Evolutionary conservation across 2,329 filamentous ascomycete genomes (phyloP).

Genomic region (Calonectria honghensis): DNA sequence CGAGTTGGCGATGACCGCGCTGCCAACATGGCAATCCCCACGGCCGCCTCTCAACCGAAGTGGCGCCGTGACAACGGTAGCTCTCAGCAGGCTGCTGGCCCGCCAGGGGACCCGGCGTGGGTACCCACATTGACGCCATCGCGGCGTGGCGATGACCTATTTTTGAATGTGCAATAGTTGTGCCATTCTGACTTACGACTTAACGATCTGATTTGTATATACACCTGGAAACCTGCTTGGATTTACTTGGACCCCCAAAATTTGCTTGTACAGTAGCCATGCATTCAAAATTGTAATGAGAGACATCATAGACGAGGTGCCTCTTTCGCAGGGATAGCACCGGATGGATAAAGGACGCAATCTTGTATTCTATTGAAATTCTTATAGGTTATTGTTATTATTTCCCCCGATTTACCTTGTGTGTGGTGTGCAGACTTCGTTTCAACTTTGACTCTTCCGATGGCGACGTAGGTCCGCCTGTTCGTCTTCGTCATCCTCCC

Average conservation of each 20-base stretch:
- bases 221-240: slow-evolving; percentile 33
- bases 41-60: slow-evolving; percentile 38
- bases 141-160: slow-evolving; percentile 79
- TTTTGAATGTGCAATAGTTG: slow-evolving; percentile 71
- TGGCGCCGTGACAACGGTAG: slow-evolving; percentile 45
- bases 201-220: slow-evolving; percentile 38
- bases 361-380: slow-evolving; percentile 52
- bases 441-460: slow-evolving; percentile 33
- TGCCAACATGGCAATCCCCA: slow-evolving; percentile 65
- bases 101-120: slow-evolving; percentile 54
- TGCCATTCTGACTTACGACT: slow-evolving; percentile 7
- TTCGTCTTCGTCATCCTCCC: slow-evolving; percentile 58
- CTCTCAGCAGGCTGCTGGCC: slow-evolving; percentile 19
- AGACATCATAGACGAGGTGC: slow-evolving; percentile 48
- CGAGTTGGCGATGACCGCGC: slow-evolving; percentile 70
- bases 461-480: slow-evolving; percentile 36
- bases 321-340: slow-evolving; percentile 37
- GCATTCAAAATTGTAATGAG: slow-evolving; percentile 49
- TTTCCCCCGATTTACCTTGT: background rate
- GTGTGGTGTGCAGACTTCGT: slow-evolving; percentile 4
- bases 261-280: slow-evolving; percentile 51
- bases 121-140: slow-evolving; percentile 80
- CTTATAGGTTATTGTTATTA: slow-evolving; percentile 48
- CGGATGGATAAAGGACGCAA: slow-evolving; percentile 39
- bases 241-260: slow-evolving; percentile 37